Conservation (phyloP, 805 yeast genomes). For the Spathaspora hagerdaliae region DNA sequence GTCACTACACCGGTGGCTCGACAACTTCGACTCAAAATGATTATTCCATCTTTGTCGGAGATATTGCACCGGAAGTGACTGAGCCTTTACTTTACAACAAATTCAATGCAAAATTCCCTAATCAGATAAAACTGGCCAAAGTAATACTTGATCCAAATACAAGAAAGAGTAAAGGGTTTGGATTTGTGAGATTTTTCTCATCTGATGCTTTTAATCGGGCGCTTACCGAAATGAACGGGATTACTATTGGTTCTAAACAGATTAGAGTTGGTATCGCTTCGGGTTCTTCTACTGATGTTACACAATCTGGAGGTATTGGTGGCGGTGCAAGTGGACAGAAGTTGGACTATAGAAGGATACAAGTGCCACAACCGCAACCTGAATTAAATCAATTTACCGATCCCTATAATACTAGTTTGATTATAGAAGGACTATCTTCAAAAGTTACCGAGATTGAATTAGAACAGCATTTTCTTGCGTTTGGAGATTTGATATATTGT, state of each 20-base stretch:
- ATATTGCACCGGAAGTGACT: conserved; percentile 67
- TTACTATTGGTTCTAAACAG: conserved; percentile 64
- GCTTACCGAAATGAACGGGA: conserved; percentile 77
- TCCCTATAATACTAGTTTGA: conserved; percentile 74
- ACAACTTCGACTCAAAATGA: conserved; percentile 8
- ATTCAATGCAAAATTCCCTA: conserved; percentile 67
- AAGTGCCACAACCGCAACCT: conserved; percentile 45
- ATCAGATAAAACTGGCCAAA: conserved; percentile 65
- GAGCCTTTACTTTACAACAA: conserved; percentile 62
- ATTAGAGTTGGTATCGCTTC: conserved; percentile 62
- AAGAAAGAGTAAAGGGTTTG: conserved; percentile 76
- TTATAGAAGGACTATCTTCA: conserved; percentile 62
- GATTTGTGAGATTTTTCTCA: conserved; percentile 74
- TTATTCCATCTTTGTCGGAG: conserved; percentile 79
- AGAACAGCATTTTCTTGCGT: conserved; percentile 54
- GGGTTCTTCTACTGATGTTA: conserved; percentile 5
- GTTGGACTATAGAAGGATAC: conserved; percentile 12
- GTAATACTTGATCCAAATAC: conserved; percentile 73
- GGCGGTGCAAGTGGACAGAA: conserved; percentile 10
- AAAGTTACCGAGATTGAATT: conserved; percentile 60
- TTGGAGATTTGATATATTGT: conserved; percentile 47
- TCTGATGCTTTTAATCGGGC: conserved; percentile 71
- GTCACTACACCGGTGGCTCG: not conserved
- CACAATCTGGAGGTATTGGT: conserved; percentile 9
- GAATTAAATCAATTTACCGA: conserved; percentile 66